phyloP scores from a whole-genome alignment of 2,329 filamentous ascomycete genomes.

The Epichloe brachyelytri region DNA sequence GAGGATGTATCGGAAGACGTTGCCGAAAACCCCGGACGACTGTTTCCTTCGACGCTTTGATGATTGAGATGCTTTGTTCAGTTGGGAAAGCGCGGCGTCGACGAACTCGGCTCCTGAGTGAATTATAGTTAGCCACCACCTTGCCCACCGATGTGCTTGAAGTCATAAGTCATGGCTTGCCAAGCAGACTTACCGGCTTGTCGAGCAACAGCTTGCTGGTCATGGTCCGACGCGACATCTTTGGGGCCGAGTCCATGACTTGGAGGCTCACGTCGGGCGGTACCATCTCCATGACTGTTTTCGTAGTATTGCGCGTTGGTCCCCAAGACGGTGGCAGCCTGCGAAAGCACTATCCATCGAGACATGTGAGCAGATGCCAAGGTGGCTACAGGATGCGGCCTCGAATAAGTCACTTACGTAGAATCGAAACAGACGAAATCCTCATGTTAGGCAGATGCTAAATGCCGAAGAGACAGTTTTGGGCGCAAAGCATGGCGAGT shows the following conservation, averaged over 20 bases:
- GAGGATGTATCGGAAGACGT: constrained; percentile 29
- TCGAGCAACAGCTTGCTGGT: constrained; percentile 12
- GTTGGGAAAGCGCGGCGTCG: constrained; percentile 35
- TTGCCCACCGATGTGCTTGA: background rate
- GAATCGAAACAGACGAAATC: constrained; percentile 26
- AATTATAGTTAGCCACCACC: background rate
- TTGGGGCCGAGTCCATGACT: constrained; percentile 20
- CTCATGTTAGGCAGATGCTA: constrained; percentile 28
- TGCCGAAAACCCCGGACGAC: constrained; percentile 29
- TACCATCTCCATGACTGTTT: constrained; percentile 17
- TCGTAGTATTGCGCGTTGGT: constrained; percentile 27
- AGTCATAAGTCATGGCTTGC: background rate
- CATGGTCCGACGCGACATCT: constrained; percentile 17
- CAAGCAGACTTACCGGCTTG: constrained; percentile 24
- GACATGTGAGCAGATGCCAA: constrained; percentile 13
- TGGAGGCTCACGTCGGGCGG: constrained; percentile 15
- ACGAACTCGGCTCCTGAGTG: constrained; percentile 38
- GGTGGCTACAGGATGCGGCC: constrained; percentile 1
- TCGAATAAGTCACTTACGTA: constrained; percentile 23
- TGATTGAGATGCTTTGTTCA: constrained; percentile 35
- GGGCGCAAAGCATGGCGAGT: constrained; percentile 18
- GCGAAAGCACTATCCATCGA: constrained; percentile 30
- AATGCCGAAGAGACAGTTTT: constrained; percentile 14
- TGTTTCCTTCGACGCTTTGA: constrained; percentile 31
- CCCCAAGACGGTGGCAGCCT: constrained; percentile 25